phyloP scores from a whole-genome alignment of 257 asterid species.

The Knoxia roxburghii region DNA sequence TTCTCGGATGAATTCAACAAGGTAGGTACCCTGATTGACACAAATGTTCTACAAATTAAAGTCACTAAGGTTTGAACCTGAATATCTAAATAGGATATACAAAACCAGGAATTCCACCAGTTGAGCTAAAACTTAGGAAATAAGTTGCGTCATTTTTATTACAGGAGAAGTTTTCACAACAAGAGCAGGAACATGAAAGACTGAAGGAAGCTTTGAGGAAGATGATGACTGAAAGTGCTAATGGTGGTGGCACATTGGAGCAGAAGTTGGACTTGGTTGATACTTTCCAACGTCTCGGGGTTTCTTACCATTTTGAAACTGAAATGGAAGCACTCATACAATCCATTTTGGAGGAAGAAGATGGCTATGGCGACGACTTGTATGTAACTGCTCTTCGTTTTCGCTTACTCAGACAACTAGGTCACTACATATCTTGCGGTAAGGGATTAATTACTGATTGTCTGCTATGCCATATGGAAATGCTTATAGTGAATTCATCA shows the following conservation, averaged over 20 bases:
- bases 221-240: not conserved
- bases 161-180: not conserved
- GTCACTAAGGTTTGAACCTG: too few relatives aligned
- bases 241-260: not conserved
- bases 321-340: too few relatives aligned
- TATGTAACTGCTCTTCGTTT: too few relatives aligned
- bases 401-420: conserved; percentile 20
- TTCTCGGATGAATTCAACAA: not conserved
- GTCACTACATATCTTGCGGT: conserved; percentile 10
- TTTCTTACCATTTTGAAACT: too few relatives aligned
- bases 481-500: conserved; percentile 23
- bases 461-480: too few relatives aligned
- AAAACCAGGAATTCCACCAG: too few relatives aligned
- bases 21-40: too few relatives aligned
- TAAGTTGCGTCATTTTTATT: too few relatives aligned
- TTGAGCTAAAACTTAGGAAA: too few relatives aligned
- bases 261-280: conserved; percentile 3
- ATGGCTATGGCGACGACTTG: not conserved
- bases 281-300: conserved; percentile 17
- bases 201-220: not conserved
- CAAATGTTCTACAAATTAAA: too few relatives aligned
- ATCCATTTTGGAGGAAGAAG: conserved; percentile 20
- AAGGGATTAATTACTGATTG: too few relatives aligned
- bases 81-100: too few relatives aligned
- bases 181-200: not conserved